These are phyloP conservation scores for Candida dajiaensis DNA, from an alignment of 805 yeast genomes.

Conservation along the genomic window DNA sequence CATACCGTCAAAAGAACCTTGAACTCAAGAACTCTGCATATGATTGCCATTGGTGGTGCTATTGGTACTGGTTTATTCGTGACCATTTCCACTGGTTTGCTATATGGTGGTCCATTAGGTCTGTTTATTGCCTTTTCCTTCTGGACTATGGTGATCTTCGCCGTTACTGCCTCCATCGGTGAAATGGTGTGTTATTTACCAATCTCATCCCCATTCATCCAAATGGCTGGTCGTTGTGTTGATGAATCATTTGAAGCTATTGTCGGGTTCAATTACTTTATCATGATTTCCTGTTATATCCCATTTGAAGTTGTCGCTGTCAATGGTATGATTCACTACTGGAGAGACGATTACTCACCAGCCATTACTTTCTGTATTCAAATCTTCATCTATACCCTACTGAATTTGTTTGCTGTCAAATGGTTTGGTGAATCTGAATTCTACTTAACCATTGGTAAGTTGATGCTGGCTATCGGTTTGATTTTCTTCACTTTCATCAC, in stretches of 20 bases:
- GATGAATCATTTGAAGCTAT: slow-evolving; percentile 65
- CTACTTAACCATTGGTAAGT: slow-evolving; percentile 64
- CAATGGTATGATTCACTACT: slow-evolving; percentile 65
- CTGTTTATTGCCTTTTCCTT: slow-evolving; percentile 52
- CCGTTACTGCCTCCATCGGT: slow-evolving; percentile 62
- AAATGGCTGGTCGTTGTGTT: slow-evolving; percentile 66
- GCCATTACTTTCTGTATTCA: slow-evolving; percentile 64
- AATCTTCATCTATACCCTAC: slow-evolving; percentile 50
- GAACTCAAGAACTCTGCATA: slow-evolving; percentile 7
- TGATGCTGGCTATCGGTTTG: slow-evolving; percentile 62
- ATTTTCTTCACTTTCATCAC: slow-evolving; percentile 66
- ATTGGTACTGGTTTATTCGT: slow-evolving; percentile 72
- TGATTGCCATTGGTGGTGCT: slow-evolving; percentile 11
- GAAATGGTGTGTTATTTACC: slow-evolving; percentile 73
- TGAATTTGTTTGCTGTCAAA: slow-evolving; percentile 65
- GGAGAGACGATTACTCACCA: slow-evolving; percentile 70
- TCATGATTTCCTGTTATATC: slow-evolving; percentile 63
- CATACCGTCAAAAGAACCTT: slow-evolving; percentile 6
- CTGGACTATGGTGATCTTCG: slow-evolving; percentile 61
- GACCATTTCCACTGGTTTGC: slow-evolving; percentile 39
- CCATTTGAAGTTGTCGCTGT: slow-evolving; percentile 80
- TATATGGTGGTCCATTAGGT: slow-evolving; percentile 63
- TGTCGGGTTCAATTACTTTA: slow-evolving; percentile 72
- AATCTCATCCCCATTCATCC: slow-evolving; percentile 64
- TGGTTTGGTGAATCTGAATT: slow-evolving; percentile 79